Evolutionary conservation across 257 asterid genomes (phyloP).

Genomic region (Knoxia roxburghii): DNA sequence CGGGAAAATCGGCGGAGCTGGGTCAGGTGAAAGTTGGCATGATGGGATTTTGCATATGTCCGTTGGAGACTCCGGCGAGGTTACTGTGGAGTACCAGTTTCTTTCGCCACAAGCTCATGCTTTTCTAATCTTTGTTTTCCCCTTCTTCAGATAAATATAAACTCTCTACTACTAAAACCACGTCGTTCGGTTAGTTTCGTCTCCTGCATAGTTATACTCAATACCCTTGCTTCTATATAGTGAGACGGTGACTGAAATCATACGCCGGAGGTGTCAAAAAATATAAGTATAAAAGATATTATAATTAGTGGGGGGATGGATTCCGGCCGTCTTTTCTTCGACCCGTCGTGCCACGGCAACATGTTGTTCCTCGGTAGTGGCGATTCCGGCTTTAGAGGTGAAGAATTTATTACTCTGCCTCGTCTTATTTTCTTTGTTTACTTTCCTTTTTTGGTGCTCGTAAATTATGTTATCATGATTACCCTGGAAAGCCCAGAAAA

Average conservation of each 20-base stretch:
- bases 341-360: slow-evolving; percentile 62
- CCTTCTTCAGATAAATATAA: neutral
- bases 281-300: neutral
- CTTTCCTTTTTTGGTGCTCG: neutral
- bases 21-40: slow-evolving; percentile 46
- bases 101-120: slow-evolving; percentile 98
- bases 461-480: neutral
- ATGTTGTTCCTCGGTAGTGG: slow-evolving; percentile 63
- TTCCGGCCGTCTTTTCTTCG: slow-evolving; percentile 68
- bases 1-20: slow-evolving; percentile 40
- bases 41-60: slow-evolving; percentile 96
- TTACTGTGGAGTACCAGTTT: slow-evolving; percentile 97
- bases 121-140: slow-evolving; percentile 36
- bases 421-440: neutral
- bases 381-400: slow-evolving; percentile 71
- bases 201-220: too few relatives aligned
- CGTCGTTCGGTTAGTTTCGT: neutral
- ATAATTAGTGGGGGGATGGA: slow-evolving; percentile 42
- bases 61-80: slow-evolving; percentile 92
- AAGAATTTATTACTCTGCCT: neutral
- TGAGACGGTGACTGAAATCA: neutral
- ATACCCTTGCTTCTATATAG: neutral
- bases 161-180: neutral
- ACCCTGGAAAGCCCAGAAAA: neutral
- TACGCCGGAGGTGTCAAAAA: slow-evolving; percentile 31